Conservation (phyloP, 2,329 filamentous ascomycete genomes). For the Cercospora zeina region DNA sequence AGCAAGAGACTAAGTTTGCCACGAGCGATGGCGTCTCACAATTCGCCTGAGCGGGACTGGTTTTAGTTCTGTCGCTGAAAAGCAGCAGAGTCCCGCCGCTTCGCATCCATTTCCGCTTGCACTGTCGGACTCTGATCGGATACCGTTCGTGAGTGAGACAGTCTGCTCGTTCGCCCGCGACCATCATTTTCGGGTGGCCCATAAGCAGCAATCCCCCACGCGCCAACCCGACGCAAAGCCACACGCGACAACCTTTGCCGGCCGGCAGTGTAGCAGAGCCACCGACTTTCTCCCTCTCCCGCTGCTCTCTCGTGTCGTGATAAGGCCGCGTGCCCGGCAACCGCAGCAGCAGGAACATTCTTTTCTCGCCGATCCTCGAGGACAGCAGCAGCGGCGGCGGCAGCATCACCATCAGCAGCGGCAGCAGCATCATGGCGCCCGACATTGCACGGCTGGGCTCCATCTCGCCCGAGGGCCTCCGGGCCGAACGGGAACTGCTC, state of each 20-base stretch:
- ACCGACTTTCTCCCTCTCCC: background rate
- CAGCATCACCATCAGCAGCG: slow-evolving; percentile 18
- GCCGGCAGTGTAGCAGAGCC: background rate
- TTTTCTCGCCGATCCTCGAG: background rate
- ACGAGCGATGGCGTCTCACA: too few relatives aligned
- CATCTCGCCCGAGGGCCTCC: slow-evolving; percentile 21
- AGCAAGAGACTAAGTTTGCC: background rate
- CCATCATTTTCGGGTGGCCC: background rate
- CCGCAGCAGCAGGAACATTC: background rate
- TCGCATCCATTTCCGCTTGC: slow-evolving; percentile 1
- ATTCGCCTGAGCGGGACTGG: too few relatives aligned
- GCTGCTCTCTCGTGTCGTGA: background rate
- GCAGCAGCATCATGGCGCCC: slow-evolving; percentile 21
- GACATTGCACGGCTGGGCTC: slow-evolving; percentile 26
- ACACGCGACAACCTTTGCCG: slow-evolving; percentile 11
- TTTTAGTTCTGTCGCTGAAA: background rate
- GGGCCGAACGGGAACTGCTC: slow-evolving; percentile 34
- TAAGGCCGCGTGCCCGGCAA: background rate
- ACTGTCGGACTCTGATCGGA: background rate
- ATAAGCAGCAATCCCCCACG: slow-evolving; percentile 19
- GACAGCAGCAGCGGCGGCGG: background rate
- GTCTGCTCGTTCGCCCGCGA: background rate
- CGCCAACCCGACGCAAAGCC: slow-evolving; percentile 17
- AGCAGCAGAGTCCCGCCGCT: background rate
- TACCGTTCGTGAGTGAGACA: background rate